A percentile compares a stretch with the other conserved stretches of the same genome.
phyloP scores from a whole-genome alignment of 2,329 filamentous ascomycete species.

The Penicillium polonicum region DNA sequence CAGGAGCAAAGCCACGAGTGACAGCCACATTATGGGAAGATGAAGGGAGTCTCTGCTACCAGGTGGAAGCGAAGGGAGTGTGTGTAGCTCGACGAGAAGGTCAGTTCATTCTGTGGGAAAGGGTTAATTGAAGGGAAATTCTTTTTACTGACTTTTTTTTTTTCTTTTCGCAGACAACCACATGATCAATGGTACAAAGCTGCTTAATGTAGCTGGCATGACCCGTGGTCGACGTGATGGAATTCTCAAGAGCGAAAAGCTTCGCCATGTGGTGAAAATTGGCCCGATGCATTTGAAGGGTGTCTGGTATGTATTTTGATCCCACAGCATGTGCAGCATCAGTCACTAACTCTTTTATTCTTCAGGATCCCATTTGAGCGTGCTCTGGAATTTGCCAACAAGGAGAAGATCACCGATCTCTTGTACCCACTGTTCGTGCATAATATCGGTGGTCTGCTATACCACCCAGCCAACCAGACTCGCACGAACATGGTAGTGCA shows the following conservation, averaged over 20 bases:
- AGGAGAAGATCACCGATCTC: slow-evolving; percentile 96
- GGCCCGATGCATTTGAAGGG: slow-evolving; percentile 98
- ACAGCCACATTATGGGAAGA: slow-evolving; percentile 98
- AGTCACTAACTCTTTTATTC: slow-evolving; percentile 6
- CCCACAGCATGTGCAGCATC: neutral
- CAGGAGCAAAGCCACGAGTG: slow-evolving; percentile 92
- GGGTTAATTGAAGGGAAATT: neutral
- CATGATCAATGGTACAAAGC: slow-evolving; percentile 98
- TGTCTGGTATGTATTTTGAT: slow-evolving; percentile 70
- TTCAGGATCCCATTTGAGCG: slow-evolving; percentile 94
- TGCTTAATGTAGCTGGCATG: slow-evolving; percentile 97
- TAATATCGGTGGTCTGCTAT: slow-evolving; percentile 90
- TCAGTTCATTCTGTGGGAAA: slow-evolving; percentile 42
- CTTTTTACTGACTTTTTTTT: neutral
- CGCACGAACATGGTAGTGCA: slow-evolving; percentile 84
- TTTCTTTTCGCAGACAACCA: slow-evolving; percentile 71
- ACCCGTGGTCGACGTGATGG: slow-evolving; percentile 92
- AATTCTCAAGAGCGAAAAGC: slow-evolving; percentile 96
- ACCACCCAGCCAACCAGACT: slow-evolving; percentile 80
- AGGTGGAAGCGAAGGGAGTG: slow-evolving; percentile 93
- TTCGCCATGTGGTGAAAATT: slow-evolving; percentile 96
- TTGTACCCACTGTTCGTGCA: slow-evolving; percentile 96
- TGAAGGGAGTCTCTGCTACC: slow-evolving; percentile 94
- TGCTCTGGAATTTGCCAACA: slow-evolving; percentile 97
- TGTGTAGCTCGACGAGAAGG: slow-evolving; percentile 93